Evolutionary conservation across 306 rosid genomes (phyloP).

Genomic region (Fragaria ananassa): DNA sequence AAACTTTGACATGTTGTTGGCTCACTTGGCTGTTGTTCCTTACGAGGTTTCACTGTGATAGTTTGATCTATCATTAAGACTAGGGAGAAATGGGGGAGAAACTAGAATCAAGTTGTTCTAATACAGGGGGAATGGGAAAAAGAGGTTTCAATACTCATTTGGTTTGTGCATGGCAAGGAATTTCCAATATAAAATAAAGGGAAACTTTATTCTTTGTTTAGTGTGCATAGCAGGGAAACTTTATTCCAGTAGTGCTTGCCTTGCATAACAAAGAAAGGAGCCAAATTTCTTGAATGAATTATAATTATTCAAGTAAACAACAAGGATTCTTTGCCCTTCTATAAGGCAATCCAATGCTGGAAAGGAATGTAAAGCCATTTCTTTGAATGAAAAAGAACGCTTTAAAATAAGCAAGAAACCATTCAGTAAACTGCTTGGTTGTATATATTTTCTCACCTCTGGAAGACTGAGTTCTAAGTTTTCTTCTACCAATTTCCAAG

Average conservation of each 20-base stretch:
- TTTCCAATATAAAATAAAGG: not conserved
- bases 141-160: not conserved
- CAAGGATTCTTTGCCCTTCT: conserved; percentile 41
- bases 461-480: conserved; percentile 21
- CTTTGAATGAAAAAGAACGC: conserved; percentile 44
- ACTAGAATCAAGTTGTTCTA: not conserved
- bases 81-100: not conserved
- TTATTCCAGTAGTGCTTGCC: not conserved
- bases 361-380: conserved; percentile 54
- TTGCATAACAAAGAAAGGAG: not conserved
- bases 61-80: not conserved
- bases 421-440: conserved; percentile 6
- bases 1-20: not conserved
- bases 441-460: conserved; percentile 17
- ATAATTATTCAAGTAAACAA: not conserved
- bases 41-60: not conserved
- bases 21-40: not conserved
- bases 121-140: not conserved
- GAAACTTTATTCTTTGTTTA: conserved; percentile 12
- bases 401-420: conserved; percentile 5
- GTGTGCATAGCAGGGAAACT: not conserved
- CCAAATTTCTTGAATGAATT: not conserved
- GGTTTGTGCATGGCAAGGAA: not conserved
- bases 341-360: conserved; percentile 38
- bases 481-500: conserved; percentile 8